These are phyloP conservation scores for Allantophomopsis lycopodina DNA, from an alignment of 2,329 filamentous ascomycete species.

Conservation along the genomic window DNA sequence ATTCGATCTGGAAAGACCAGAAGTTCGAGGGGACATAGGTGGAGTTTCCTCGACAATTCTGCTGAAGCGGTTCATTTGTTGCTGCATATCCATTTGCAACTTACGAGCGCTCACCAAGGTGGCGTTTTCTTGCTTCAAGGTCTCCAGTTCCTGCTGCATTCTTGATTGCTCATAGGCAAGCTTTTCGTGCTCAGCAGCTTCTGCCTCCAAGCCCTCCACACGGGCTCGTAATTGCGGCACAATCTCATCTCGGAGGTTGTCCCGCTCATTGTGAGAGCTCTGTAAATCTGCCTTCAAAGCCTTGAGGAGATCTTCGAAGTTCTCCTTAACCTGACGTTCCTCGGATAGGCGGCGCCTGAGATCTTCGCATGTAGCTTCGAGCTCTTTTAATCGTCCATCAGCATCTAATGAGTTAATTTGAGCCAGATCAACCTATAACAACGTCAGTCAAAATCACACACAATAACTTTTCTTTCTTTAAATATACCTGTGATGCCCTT, in stretches of 20 bases:
- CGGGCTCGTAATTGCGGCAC: slow-evolving; percentile 66
- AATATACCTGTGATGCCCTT: slow-evolving; percentile 50
- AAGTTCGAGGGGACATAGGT: slow-evolving; percentile 6
- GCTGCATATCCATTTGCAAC: slow-evolving; percentile 29
- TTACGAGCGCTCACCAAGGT: slow-evolving; percentile 28
- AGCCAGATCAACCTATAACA: slow-evolving; percentile 22
- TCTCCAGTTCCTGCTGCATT: slow-evolving; percentile 74
- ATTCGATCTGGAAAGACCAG: slow-evolving; percentile 49
- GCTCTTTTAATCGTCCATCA: slow-evolving; percentile 53
- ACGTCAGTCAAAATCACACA: slow-evolving; percentile 6
- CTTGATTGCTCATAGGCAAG: slow-evolving; percentile 69
- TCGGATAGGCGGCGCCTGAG: slow-evolving; percentile 69
- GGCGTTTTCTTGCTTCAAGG: slow-evolving; percentile 54
- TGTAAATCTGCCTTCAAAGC: slow-evolving; percentile 75
- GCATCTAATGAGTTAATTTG: slow-evolving; percentile 42
- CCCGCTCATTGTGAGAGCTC: slow-evolving; percentile 72
- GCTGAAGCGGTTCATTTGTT: slow-evolving; percentile 34
- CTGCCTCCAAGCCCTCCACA: slow-evolving; percentile 64
- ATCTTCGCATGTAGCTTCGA: slow-evolving; percentile 72
- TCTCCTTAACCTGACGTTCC: slow-evolving; percentile 77
- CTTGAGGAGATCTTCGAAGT: slow-evolving; percentile 82
- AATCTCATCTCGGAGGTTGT: slow-evolving; percentile 81
- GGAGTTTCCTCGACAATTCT: slow-evolving; percentile 46
- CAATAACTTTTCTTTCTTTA: slow-evolving; percentile 2
- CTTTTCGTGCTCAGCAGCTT: slow-evolving; percentile 58